phyloP scores from a whole-genome alignment of 1,284 basidiomycete species.

The Acaromyces ingoldii region DNA sequence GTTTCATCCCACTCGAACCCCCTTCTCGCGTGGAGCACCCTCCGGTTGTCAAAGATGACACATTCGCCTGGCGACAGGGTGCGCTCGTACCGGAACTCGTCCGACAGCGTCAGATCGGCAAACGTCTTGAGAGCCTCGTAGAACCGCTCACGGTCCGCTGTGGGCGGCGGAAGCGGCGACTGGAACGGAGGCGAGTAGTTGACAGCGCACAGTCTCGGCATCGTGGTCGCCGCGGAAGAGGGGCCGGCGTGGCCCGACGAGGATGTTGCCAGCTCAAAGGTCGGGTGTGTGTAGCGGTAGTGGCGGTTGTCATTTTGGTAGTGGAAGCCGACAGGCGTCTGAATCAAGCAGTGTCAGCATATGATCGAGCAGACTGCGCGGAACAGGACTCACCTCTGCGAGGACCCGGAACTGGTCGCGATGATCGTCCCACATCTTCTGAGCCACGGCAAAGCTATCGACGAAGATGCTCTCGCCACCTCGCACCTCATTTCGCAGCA shows the following conservation, averaged over 20 bases:
- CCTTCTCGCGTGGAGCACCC: conserved; percentile 82
- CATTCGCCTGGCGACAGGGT: conserved; percentile 76
- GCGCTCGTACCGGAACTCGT: conserved; percentile 62
- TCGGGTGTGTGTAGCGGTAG: conserved; percentile 71
- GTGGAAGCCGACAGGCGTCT: conserved; percentile 70
- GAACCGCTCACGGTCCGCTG: conserved; percentile 23
- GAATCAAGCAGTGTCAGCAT: neutral
- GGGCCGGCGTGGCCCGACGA: conserved; percentile 23
- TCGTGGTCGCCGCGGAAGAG: conserved; percentile 14
- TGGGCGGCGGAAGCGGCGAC: conserved; percentile 58
- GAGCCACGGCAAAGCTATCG: conserved; percentile 70
- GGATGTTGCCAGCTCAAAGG: conserved; percentile 63
- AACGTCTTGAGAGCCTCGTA: conserved; percentile 63
- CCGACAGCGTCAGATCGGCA: conserved; percentile 61
- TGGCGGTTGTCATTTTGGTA: conserved; percentile 88
- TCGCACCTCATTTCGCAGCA: conserved; percentile 63
- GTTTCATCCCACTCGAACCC: conserved; percentile 62
- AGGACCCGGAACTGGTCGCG: conserved; percentile 63
- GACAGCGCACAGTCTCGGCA: conserved; percentile 55
- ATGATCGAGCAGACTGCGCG: neutral
- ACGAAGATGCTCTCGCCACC: conserved; percentile 87
- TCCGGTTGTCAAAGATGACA: conserved; percentile 85
- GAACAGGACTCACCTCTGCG: conserved; percentile 55
- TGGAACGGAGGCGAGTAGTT: conserved; percentile 97
- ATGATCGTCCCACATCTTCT: conserved; percentile 58